These are phyloP conservation scores for Hansenula lynferdii DNA, from an alignment of 1,139 yeast species.

Conservation along the genomic window DNA sequence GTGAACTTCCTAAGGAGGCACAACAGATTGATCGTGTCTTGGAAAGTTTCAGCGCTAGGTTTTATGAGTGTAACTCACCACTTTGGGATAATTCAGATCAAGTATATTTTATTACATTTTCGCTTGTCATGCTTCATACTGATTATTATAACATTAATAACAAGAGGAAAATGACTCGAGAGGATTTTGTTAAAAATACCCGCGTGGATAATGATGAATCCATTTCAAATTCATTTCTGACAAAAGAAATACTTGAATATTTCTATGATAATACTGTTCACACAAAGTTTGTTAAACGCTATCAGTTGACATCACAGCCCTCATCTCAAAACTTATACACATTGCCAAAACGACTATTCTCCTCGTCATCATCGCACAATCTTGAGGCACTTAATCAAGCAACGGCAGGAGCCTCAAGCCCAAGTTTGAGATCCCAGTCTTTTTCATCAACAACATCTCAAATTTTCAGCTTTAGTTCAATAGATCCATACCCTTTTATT, in stretches of 20 bases:
- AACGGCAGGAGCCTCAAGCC: neutral
- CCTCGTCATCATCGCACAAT: constrained; percentile 20
- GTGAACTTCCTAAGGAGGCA: constrained; percentile 59
- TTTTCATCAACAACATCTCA: constrained; percentile 21
- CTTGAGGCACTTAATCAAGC: constrained; percentile 8
- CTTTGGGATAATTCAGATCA: constrained; percentile 38
- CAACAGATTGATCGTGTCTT: constrained; percentile 68
- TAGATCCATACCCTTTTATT: constrained; percentile 31
- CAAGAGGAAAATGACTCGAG: constrained; percentile 56
- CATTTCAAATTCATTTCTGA: constrained; percentile 20
- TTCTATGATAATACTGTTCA: constrained; percentile 60
- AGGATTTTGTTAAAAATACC: constrained; percentile 51
- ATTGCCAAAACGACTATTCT: constrained; percentile 20
- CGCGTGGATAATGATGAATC: constrained; percentile 26
- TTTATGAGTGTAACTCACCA: constrained; percentile 23
- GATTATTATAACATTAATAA: constrained; percentile 63
- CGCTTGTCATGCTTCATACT: constrained; percentile 63
- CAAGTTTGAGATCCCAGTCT: constrained; percentile 13
- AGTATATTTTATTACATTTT: constrained; percentile 53
- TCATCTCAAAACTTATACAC: constrained; percentile 14
- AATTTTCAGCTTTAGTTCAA: constrained; percentile 12
- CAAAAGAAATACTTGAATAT: constrained; percentile 41
- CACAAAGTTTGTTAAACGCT: constrained; percentile 37
- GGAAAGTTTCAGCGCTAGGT: constrained; percentile 47
- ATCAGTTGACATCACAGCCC: constrained; percentile 2